Conservation (phyloP, 352 stramenopile species). For the Globisporangium nodosum region DNA sequence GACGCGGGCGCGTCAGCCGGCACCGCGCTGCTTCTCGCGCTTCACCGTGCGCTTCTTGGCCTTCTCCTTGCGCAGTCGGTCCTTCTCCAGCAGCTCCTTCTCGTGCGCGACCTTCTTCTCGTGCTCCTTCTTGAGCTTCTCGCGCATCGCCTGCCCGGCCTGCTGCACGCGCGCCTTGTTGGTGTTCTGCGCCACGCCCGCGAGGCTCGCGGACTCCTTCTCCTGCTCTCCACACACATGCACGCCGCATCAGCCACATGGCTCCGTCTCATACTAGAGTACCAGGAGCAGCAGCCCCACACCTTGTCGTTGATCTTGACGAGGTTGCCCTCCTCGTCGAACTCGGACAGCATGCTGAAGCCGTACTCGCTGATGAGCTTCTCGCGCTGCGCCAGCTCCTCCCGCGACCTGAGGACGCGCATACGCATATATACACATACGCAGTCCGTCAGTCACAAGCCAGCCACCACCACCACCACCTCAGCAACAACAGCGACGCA, state of each 20-base stretch:
- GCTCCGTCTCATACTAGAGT: too few relatives aligned
- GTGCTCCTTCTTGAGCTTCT: conserved; percentile 56
- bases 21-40: conserved; percentile 52
- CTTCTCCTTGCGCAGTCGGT: conserved; percentile 48
- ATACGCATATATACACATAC: background rate
- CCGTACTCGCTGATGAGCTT: conserved; percentile 80
- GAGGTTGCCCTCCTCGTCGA: conserved; percentile 81
- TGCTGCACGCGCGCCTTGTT: conserved; percentile 41
- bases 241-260: background rate
- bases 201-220: conserved; percentile 25
- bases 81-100: conserved; percentile 45
- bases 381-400: conserved; percentile 63
- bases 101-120: conserved; percentile 48
- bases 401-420: conserved; percentile 22
- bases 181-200: conserved; percentile 29
- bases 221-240: conserved; percentile 13
- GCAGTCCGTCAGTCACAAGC: background rate
- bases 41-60: conserved; percentile 53
- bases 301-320: conserved; percentile 72
- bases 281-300: too few relatives aligned
- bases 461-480: background rate
- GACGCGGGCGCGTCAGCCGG: conserved; percentile 14
- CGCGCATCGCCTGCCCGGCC: conserved; percentile 27
- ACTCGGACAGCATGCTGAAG: conserved; percentile 72
- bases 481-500: background rate